These are phyloP conservation scores for Rhodotorula diobovata DNA, from an alignment of 768 basidiomycete genomes.

Conservation along the genomic window DNA sequence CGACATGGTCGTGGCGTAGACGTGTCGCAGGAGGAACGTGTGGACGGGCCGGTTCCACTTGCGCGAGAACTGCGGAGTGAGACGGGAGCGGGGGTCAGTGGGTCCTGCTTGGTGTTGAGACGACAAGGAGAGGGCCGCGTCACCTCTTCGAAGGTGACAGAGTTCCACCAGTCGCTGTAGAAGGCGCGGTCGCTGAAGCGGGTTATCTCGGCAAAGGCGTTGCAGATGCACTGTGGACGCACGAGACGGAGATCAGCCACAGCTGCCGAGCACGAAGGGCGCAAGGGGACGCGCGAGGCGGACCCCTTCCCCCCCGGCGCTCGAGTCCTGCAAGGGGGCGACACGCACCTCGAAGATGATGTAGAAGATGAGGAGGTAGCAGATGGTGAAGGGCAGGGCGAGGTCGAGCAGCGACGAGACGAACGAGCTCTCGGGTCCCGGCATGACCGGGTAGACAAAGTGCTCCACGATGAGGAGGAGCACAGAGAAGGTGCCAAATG, in stretches of 20 bases:
- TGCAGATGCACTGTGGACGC: slow-evolving; percentile 64
- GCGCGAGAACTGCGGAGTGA: slow-evolving; percentile 66
- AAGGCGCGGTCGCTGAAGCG: slow-evolving; percentile 97
- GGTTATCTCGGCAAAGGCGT: slow-evolving; percentile 73
- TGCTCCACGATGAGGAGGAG: slow-evolving; percentile 80
- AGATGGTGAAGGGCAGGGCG: slow-evolving; percentile 70
- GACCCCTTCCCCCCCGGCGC: too few species aligned
- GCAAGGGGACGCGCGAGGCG: too few species aligned
- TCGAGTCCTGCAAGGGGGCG: too few species aligned
- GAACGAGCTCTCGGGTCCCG: slow-evolving; percentile 58
- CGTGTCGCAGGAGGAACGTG: slow-evolving; percentile 69
- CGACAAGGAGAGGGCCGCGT: too few species aligned
- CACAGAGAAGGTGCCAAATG: slow-evolving; percentile 93
- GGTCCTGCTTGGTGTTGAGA: too few species aligned
- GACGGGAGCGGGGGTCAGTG: background rate
- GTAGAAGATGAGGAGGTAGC: slow-evolving; percentile 10
- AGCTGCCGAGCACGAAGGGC: too few species aligned
- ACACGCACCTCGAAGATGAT: slow-evolving; percentile 1
- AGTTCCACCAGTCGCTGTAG: slow-evolving; percentile 75
- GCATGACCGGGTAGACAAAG: slow-evolving; percentile 78
- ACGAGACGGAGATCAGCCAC: background rate
- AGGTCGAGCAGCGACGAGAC: slow-evolving; percentile 74
- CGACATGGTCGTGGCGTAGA: slow-evolving; percentile 82
- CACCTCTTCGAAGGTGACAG: background rate
- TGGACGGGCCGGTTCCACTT: slow-evolving; percentile 92